These are phyloP conservation scores for Chlorella variabilis DNA, from an alignment of 163 green algal genomes.

Conservation along the genomic window DNA sequence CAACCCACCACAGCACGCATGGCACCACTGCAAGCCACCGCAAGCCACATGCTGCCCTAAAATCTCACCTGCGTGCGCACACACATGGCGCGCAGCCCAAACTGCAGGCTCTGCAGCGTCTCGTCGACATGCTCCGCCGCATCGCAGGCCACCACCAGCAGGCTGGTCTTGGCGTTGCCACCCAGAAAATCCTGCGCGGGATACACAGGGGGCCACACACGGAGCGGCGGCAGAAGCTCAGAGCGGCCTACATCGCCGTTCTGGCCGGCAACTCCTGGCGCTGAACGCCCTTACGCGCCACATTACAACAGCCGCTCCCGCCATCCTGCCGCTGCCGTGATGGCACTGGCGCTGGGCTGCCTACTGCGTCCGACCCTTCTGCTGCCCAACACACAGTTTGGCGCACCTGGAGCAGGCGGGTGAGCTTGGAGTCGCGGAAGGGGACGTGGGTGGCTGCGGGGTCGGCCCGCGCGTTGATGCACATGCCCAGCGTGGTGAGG, in stretches of 20 bases:
- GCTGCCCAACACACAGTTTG: too few relatives aligned
- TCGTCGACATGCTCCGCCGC: slow-evolving; percentile 75
- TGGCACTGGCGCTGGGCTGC: neutral
- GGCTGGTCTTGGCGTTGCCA: slow-evolving; percentile 83
- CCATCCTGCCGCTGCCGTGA: too few relatives aligned
- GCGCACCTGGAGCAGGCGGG: slow-evolving; percentile 80
- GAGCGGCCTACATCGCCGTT: too few relatives aligned
- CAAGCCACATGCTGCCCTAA: too few relatives aligned
- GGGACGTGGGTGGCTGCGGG: slow-evolving; percentile 75
- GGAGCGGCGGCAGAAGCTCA: neutral
- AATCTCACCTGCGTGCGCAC: slow-evolving; percentile 74
- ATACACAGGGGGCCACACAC: neutral
- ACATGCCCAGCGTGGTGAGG: slow-evolving; percentile 86
- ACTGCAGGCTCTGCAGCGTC: slow-evolving; percentile 81
- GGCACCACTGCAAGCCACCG: too few relatives aligned
- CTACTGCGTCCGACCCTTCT: neutral
- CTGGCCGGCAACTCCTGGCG: too few relatives aligned
- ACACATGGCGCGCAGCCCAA: slow-evolving; percentile 81
- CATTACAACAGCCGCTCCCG: too few relatives aligned
- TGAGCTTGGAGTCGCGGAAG: slow-evolving; percentile 91
- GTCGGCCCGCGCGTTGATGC: slow-evolving; percentile 83
- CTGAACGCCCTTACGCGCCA: too few relatives aligned
- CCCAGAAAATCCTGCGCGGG: slow-evolving; percentile 83
- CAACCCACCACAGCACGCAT: too few relatives aligned
- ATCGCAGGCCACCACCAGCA: slow-evolving; percentile 77